These are phyloP conservation scores for Globisporangium parvum DNA, from an alignment of 352 stramenopile species.

Conservation along the genomic window DNA sequence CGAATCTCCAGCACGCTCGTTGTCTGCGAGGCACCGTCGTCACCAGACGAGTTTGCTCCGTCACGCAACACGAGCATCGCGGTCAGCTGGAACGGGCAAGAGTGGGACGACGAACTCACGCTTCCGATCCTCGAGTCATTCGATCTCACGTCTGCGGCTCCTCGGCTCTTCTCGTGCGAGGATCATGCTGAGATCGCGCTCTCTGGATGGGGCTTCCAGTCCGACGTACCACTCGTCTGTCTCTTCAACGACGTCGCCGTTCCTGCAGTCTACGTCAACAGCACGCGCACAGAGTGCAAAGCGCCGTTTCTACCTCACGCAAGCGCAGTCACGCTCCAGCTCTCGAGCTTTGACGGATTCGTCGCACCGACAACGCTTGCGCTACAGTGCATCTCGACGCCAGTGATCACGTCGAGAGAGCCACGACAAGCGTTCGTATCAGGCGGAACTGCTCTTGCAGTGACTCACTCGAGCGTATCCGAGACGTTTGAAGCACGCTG, in stretches of 20 bases:
- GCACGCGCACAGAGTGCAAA: constrained; percentile 23
- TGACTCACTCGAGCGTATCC: constrained; percentile 11
- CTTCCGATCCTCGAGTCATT: constrained; percentile 19
- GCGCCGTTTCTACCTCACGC: constrained; percentile 17
- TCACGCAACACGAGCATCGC: constrained; percentile 13
- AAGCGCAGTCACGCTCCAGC: constrained; percentile 16
- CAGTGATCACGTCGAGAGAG: constrained; percentile 15
- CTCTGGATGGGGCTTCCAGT: constrained; percentile 28
- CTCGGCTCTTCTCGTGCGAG: constrained; percentile 18
- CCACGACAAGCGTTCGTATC: constrained; percentile 16
- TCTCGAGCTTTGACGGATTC: constrained; percentile 29
- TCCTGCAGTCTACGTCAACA: constrained; percentile 22
- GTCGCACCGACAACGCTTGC: constrained; percentile 11
- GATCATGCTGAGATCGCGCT: constrained; percentile 18
- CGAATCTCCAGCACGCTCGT: constrained; percentile 25
- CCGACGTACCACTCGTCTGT: constrained; percentile 24
- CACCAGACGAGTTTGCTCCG: not conserved
- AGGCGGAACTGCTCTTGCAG: constrained; percentile 13
- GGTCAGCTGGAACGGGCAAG: constrained; percentile 43
- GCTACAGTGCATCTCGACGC: constrained; percentile 16
- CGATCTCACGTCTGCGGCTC: constrained; percentile 16
- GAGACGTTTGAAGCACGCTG: constrained; percentile 18
- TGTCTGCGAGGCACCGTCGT: constrained; percentile 18
- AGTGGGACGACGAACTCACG: constrained; percentile 23
- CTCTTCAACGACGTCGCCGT: constrained; percentile 28